Conservation (phyloP, 129 eudicot genomes). For the Arctium minus region DNA sequence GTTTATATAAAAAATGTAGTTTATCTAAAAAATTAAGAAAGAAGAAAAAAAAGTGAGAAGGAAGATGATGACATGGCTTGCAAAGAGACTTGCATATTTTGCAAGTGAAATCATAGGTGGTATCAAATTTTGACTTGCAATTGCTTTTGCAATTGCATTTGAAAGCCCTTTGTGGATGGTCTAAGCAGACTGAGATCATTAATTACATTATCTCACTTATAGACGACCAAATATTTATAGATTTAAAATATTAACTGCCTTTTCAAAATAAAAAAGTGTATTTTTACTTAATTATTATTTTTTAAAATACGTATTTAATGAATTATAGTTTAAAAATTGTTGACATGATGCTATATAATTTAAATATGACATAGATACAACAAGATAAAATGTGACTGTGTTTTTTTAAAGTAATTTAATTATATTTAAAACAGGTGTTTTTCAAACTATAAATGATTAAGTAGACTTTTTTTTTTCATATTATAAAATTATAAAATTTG, state of each 20-base stretch:
- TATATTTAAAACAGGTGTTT: not conserved
- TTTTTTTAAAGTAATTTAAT: no score
- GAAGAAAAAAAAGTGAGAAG: no score
- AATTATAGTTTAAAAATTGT: not conserved
- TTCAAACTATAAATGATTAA: not conserved
- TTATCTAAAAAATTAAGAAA: no score
- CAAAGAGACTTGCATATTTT: no score
- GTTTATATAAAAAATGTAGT: no score
- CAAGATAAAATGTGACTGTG: not conserved
- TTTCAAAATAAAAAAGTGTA: no score
- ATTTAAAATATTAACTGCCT: not conserved
- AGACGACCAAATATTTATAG: not conserved
- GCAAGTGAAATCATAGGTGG: no score
- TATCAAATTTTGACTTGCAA: no score
- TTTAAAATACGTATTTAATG: not conserved
- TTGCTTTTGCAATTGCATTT: no score
- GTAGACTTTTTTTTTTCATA: not conserved
- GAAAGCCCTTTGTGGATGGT: no score
- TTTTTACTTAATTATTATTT: not conserved
- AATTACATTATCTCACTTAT: not conserved
- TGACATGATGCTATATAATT: no score
- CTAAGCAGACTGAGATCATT: not conserved
- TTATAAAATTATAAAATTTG: not conserved
- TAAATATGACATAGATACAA: not conserved
- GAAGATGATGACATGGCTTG: no score